Base-by-base conservation (phyloP, 257 asterid genomes). In the Coffea canephora region DNA sequence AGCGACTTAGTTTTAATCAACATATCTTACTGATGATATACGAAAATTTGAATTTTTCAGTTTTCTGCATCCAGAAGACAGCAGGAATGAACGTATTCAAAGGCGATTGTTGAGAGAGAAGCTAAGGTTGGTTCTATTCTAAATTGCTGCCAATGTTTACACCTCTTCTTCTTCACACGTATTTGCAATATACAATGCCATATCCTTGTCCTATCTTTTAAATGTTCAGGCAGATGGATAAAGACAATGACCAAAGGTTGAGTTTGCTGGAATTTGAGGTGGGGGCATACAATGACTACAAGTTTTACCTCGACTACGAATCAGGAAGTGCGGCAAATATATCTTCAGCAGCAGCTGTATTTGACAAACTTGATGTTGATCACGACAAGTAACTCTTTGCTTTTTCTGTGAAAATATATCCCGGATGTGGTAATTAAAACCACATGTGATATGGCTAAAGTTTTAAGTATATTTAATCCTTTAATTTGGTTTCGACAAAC, bases 61-160 rank as follows among this genome's bases (percentile, higher is more conserved):
- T 75, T 87, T 87, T 71, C 71, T 80, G 79, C 85, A 84, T 75
- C 90, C 88, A 57, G 88, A 87, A 64, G 90, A 87, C 46, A 82
- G 86, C 55, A 82, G 78, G 68, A 87, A 82, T 27, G 82, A 71
- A 12, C 50, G 73, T 15, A 84, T 87, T 27, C 87, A 80, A 19
- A 82, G 43, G 59, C 82, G 90, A 88, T 3, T 87, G 80, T 34
- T 82, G 69, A 80, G 41, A 39, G 85, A 82, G 48, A 87, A 84
- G 49, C 77, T 87, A 1, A 82, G 86, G 88, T 86, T 15, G 49
- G 34, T 9, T 1, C 9, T 54, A 10, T 2, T 65, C 1, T 13
- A 78, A 3, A 52, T 41, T 18, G 34, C 14, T 62, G 48, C 3
- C 59, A 57, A 12, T 59, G 43, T 27, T 45, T n/a, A n/a, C 5